Evolutionary conservation across 2,329 filamentous ascomycete species (phyloP).

Genomic region (Fusarium sambucinum): DNA sequence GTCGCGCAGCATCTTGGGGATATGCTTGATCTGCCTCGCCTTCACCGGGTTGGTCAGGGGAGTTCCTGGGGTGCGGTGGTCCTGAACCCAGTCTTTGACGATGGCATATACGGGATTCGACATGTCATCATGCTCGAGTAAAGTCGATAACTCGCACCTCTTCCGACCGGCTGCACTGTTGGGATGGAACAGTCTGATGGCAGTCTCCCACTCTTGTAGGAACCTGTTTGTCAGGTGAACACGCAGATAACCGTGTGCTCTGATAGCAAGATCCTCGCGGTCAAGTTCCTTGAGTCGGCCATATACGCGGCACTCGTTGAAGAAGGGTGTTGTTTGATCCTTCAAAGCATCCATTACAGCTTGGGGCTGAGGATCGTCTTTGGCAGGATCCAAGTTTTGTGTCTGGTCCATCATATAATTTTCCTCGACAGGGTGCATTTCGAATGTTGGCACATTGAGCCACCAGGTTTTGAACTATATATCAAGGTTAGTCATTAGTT

Average conservation of each 20-base stretch:
- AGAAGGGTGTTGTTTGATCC: conserved; percentile 9
- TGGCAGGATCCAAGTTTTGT: rapidly evolving
- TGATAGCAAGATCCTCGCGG: conserved; percentile 10
- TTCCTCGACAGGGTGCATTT: not conserved
- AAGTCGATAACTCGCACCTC: rapidly evolving
- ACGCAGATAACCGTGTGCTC: conserved; percentile 16
- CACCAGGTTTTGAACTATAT: not conserved
- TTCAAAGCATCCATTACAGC: not conserved
- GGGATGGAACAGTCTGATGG: not conserved
- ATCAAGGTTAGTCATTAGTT: not conserved
- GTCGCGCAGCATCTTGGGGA: conserved; percentile 15
- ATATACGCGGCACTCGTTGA: conserved; percentile 29
- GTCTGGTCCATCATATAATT: not conserved
- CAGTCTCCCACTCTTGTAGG: not conserved
- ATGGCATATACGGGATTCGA: conserved; percentile 19
- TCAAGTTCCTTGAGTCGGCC: conserved; percentile 25
- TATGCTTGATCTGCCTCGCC: not conserved
- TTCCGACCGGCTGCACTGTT: too few relatives aligned
- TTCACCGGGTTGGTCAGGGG: not conserved
- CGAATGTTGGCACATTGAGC: rapidly evolving
- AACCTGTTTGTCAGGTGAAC: not conserved
- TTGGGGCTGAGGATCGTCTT: not conserved
- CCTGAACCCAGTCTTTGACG: conserved; percentile 23
- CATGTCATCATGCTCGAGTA: not conserved
- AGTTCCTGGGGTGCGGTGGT: not conserved